Evolutionary conservation across 2,329 filamentous ascomycete species (phyloP).

Genomic region (Davidsoniella eucalypti): DNA sequence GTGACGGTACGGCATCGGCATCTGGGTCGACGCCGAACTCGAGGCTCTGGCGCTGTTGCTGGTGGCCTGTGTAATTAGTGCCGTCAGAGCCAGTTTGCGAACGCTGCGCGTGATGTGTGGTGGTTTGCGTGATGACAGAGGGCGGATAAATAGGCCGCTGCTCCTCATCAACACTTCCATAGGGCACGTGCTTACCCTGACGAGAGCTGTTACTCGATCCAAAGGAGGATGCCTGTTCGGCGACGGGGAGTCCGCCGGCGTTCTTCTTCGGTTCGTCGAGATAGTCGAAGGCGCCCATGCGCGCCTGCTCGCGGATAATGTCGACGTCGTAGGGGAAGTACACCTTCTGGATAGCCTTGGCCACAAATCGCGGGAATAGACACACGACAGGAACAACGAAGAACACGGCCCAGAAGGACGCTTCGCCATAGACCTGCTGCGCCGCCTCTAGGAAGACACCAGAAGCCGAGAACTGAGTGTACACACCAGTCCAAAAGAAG

Average conservation of each 20-base stretch:
- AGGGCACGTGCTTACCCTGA: conserved; percentile 38
- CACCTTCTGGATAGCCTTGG: conserved; percentile 83
- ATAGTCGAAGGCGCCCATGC: conserved; percentile 65
- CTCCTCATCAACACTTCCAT: conserved; percentile 65
- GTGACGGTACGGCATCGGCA: conserved; percentile 4
- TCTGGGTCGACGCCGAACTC: conserved; percentile 10
- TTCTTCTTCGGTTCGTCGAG: conserved; percentile 28
- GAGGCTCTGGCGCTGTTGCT: conserved; percentile 21
- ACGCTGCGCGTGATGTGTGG: conserved; percentile 49
- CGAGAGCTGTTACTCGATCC: conserved; percentile 31
- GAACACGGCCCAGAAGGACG: conserved; percentile 76
- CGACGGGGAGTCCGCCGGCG: conserved; percentile 6
- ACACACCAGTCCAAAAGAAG: conserved; percentile 92
- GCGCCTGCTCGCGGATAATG: conserved; percentile 85
- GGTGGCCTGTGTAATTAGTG: conserved; percentile 66
- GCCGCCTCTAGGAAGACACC: conserved; percentile 58
- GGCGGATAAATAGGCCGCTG: conserved; percentile 85
- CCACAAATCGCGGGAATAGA: conserved; percentile 69
- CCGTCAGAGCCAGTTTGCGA: conserved; percentile 89
- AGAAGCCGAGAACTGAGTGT: conserved; percentile 36
- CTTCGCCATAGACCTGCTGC: conserved; percentile 59
- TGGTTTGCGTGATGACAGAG: conserved; percentile 64
- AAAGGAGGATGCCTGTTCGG: conserved; percentile 2
- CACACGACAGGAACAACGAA: conserved; percentile 67
- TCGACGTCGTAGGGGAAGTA: conserved; percentile 88